Percentiles rank a stretch among this genome's conserved stretches.
phyloP scores from a whole-genome alignment of 129 eudicot genomes.

The Pseudognaphalium luteoalbum region DNA sequence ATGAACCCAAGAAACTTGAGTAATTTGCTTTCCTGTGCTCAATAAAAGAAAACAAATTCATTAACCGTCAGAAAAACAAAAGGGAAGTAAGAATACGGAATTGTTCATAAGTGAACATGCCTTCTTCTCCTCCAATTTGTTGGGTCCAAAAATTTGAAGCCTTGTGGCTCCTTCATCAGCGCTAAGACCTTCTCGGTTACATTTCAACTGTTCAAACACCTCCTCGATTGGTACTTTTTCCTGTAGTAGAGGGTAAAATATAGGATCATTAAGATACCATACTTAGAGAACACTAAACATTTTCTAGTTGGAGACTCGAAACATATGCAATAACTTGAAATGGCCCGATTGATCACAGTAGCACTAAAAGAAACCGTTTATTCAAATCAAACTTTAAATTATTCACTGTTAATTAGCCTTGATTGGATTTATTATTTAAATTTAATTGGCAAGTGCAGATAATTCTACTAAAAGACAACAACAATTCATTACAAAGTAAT shows the following conservation, averaged over 20 bases:
- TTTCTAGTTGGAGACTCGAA: background rate
- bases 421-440: background rate
- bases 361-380: background rate
- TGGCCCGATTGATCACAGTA: background rate
- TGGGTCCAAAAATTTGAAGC: conserved; percentile 80
- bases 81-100: background rate
- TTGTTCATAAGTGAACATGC: conserved; percentile 31
- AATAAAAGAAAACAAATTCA: background rate
- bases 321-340: conserved; percentile 17
- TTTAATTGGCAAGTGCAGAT: background rate
- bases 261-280: conserved; percentile 4
- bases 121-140: conserved; percentile 89
- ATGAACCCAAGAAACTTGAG: conserved; percentile 94
- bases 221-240: conserved; percentile 90
- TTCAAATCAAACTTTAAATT: too few relatives aligned
- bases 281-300: conserved; percentile 20
- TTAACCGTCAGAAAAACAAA: background rate
- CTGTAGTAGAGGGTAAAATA: conserved; percentile 37
- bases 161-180: conserved; percentile 75
- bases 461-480: background rate
- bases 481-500: conserved; percentile 11
- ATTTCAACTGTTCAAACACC: conserved; percentile 91
- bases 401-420: background rate
- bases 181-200: conserved; percentile 74
- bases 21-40: conserved; percentile 69